Conservation (phyloP, 2,329 filamentous ascomycete genomes). For the Fusarium nanum region DNA sequence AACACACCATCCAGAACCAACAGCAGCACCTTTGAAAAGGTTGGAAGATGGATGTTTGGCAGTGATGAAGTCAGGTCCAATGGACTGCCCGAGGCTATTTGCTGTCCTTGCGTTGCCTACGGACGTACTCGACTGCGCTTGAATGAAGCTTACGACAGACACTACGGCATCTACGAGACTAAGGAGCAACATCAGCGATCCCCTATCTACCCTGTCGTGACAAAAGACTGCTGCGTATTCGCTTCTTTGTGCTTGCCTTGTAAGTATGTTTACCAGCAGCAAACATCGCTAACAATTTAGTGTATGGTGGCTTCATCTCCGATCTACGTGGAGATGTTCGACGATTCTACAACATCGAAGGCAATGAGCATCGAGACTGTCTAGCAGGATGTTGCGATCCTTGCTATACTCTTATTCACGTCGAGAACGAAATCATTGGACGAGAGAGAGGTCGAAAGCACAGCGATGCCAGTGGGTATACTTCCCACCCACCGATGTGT, state of each 20-base stretch:
- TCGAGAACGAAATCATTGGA: constrained; percentile 50
- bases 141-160: background rate
- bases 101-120: constrained; percentile 21
- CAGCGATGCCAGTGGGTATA: constrained; percentile 33
- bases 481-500: constrained; percentile 41
- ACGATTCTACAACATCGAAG: constrained; percentile 50
- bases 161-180: constrained; percentile 8
- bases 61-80: background rate
- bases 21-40: background rate
- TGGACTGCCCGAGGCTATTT: background rate
- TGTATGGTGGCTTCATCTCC: constrained; percentile 48
- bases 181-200: background rate
- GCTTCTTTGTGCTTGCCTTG: constrained; percentile 45
- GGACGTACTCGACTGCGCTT: constrained; percentile 15
- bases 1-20: background rate
- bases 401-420: constrained; percentile 43
- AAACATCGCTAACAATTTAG: constrained; percentile 34
- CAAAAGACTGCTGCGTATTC: constrained; percentile 4
- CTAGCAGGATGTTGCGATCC: constrained; percentile 47
- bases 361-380: constrained; percentile 41
- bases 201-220: background rate
- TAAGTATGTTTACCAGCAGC: constrained; percentile 20
- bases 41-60: background rate
- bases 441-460: constrained; percentile 42
- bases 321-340: constrained; percentile 49